These are phyloP conservation scores for Podosphaera fusca DNA, from an alignment of 2,329 filamentous ascomycete species.

Conservation along the genomic window DNA sequence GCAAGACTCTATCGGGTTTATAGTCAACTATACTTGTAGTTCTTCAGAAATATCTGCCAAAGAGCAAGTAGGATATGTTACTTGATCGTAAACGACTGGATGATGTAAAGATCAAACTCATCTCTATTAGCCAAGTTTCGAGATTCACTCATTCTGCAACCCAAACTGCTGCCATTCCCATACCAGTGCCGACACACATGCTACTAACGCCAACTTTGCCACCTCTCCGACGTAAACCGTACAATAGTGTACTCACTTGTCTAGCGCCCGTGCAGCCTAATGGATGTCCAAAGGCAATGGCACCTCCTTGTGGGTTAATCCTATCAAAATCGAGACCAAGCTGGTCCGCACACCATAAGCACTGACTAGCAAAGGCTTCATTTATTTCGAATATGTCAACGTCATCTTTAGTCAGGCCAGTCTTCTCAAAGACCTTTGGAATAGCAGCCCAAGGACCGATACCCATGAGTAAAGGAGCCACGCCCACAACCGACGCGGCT, in stretches of 20 bases:
- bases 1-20: too few species aligned
- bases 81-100: too few species aligned
- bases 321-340: slow-evolving; percentile 63
- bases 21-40: too few species aligned
- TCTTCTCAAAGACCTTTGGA: slow-evolving; percentile 70
- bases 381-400: slow-evolving; percentile 98
- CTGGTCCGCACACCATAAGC: slow-evolving; percentile 79
- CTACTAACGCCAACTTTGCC: slow-evolving; percentile 77
- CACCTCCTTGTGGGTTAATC: slow-evolving; percentile 92
- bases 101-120: too few species aligned
- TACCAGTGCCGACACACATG: slow-evolving; percentile 93
- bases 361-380: slow-evolving; percentile 92
- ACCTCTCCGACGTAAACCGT: slow-evolving; percentile 64
- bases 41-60: too few species aligned
- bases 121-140: background rate
- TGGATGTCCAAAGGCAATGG: slow-evolving; percentile 89
- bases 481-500: slow-evolving; percentile 61
- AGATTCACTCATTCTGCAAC: slow-evolving; percentile 49
- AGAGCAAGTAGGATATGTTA: too few species aligned
- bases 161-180: slow-evolving; percentile 96
- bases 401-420: slow-evolving; percentile 66
- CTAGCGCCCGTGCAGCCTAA: slow-evolving; percentile 83
- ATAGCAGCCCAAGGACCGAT: slow-evolving; percentile 91
- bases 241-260: slow-evolving; percentile 79
- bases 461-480: slow-evolving; percentile 86